phyloP scores from a whole-genome alignment of 345 rosid genomes.

The Draba incana region DNA sequence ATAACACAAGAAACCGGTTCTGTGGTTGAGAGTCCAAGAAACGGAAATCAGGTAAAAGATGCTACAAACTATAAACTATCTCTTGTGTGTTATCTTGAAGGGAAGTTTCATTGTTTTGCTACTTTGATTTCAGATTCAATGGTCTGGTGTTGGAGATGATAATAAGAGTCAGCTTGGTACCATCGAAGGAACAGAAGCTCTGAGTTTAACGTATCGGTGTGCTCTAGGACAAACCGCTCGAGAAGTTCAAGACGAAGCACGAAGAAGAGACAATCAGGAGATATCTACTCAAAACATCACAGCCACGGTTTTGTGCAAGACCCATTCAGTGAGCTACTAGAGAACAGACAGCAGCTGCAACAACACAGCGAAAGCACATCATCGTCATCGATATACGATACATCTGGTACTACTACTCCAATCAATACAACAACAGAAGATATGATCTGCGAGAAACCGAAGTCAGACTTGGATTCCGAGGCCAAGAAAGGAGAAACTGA shows the following conservation, averaged over 20 bases:
- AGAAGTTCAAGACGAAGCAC: constrained; percentile 58
- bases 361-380: constrained; percentile 37
- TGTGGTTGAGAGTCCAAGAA: constrained; percentile 50
- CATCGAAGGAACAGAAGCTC: constrained; percentile 78
- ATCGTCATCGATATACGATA: constrained; percentile 47
- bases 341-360: constrained; percentile 44
- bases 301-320: constrained; percentile 51
- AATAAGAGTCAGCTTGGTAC: constrained; percentile 53
- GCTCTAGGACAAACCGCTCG: constrained; percentile 37
- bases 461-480: constrained; percentile 28
- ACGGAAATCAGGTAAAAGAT: constrained; percentile 62
- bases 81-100: no score
- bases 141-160: constrained; percentile 51
- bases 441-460: constrained; percentile 21
- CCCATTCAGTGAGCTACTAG: constrained; percentile 44
- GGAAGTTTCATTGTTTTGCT: constrained; percentile 21
- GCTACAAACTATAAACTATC: not conserved
- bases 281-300: constrained; percentile 49
- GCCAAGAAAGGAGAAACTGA: constrained; percentile 25
- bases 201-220: constrained; percentile 63
- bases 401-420: constrained; percentile 43
- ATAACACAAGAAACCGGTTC: constrained; percentile 53
- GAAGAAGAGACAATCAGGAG: constrained; percentile 45
- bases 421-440: constrained; percentile 39
- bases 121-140: constrained; percentile 61